Base-by-base conservation (phyloP, 495 filamentous ascomycete species). In the Annulohypoxylon stygium region DNA sequence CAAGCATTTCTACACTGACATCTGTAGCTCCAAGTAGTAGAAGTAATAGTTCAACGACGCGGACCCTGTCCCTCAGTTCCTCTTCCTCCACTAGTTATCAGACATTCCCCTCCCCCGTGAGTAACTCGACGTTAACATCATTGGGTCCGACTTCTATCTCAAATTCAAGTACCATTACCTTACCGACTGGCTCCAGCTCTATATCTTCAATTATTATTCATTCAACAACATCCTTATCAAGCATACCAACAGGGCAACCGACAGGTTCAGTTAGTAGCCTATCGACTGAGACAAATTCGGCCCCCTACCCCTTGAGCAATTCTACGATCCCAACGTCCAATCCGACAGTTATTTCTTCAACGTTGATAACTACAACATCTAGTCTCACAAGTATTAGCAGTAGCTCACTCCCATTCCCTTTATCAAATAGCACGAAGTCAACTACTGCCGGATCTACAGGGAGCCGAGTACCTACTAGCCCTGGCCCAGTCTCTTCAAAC, bases 401-500 rank as follows among this genome's bases (percentile, higher is more conserved):
- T 25, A 33, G 34, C 34, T 58, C 71, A 6, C 50, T 67, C 0
- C 72, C 78, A 30, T 78, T 75, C 47, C 73, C 75, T 11, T 51
- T 62, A n/a, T 57, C 68, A 18, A 79, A 76, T 50, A 41, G 47
- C 11, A 79, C 77, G 39, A 33, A 58, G 53, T 41, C 59, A 53
- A 70, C 50, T n/a, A 43, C 18, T 47, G 33, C 57, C 6, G 37
- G 43, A 9, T 57, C 67, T 48, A 71, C 72, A 16, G 63, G 63
- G 14, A 68, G 63, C 47, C 67, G 36, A 51, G 45, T 64, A 25
- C 53, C 72, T 54, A 71, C 72, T 4, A 59, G 63, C 4, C 67
- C 64, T 0, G 64, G 72, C 0, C 67, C 72, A 20, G 30, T 71
- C 26, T 71, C 72, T 54, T 50, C 54, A 3, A 74, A 37, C 34